These are phyloP conservation scores for Aspergillus chevalieri DNA, from an alignment of 2,329 filamentous ascomycete genomes.

Conservation along the genomic window DNA sequence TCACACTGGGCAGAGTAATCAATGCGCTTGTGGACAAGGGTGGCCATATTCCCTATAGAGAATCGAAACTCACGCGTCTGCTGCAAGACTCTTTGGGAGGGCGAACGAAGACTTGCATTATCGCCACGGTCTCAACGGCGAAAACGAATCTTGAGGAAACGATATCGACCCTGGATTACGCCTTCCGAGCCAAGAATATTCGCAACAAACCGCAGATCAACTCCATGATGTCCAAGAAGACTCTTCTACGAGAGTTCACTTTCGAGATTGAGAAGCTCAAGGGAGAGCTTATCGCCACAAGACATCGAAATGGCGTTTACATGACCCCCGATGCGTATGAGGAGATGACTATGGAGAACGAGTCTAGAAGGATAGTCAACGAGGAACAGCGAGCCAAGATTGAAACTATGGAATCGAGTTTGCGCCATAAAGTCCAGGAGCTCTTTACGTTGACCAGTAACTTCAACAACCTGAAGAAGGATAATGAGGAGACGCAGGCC, in stretches of 20 bases:
- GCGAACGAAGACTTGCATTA: conserved; percentile 96
- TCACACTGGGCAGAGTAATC: conserved; percentile 93
- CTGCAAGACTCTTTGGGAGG: conserved; percentile 95
- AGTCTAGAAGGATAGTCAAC: conserved; percentile 81
- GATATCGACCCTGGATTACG: conserved; percentile 95
- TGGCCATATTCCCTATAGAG: conserved; percentile 81
- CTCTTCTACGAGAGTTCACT: conserved; percentile 81
- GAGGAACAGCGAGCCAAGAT: conserved; percentile 92
- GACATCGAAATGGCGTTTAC: conserved; percentile 92
- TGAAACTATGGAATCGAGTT: conserved; percentile 81
- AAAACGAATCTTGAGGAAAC: conserved; percentile 96
- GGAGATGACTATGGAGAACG: conserved; percentile 83
- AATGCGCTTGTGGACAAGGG: conserved; percentile 90
- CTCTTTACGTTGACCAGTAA: conserved; percentile 78
- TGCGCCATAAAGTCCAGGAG: conserved; percentile 91
- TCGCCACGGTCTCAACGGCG: conserved; percentile 89
- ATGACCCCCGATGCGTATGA: conserved; percentile 83
- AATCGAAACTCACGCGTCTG: conserved; percentile 91
- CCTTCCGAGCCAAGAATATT: conserved; percentile 96
- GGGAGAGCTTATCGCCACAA: conserved; percentile 83
- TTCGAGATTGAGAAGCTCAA: conserved; percentile 91
- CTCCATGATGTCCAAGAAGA: conserved; percentile 86
- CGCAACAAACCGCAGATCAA: conserved; percentile 96
- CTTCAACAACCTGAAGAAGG: conserved; percentile 83
- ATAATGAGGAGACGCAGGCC: conserved; percentile 70